Evolutionary conservation across 2,329 filamentous ascomycete species (phyloP).

Genomic region (Trichophyton equinum): DNA sequence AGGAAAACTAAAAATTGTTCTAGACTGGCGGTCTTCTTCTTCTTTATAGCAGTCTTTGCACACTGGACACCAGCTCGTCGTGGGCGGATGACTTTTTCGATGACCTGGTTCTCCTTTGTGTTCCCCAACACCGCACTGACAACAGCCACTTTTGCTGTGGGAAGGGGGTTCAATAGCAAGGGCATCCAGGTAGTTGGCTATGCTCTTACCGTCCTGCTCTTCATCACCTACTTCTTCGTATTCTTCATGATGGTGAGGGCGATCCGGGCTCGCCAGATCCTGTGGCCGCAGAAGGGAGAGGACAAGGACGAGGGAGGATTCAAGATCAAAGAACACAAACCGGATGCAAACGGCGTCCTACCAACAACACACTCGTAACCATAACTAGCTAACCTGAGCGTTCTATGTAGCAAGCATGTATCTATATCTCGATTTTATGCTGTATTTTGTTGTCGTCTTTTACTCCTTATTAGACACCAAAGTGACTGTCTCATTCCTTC

Average conservation of each 20-base stretch:
- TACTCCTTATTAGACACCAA: too few species aligned
- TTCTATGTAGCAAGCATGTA: background rate
- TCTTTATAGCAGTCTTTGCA: constrained; percentile 64
- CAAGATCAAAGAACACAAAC: constrained; percentile 25
- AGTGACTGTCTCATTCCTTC: too few species aligned
- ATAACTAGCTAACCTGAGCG: background rate
- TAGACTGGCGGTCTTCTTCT: constrained; percentile 68
- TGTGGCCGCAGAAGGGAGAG: constrained; percentile 64
- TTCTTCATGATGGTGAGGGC: constrained; percentile 58
- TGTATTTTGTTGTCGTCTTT: background rate
- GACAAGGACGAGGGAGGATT: constrained; percentile 52
- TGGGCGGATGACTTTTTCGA: constrained; percentile 58
- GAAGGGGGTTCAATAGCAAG: constrained; percentile 45
- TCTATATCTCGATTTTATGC: background rate
- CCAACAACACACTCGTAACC: background rate
- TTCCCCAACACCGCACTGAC: constrained; percentile 67
- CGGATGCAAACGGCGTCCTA: background rate
- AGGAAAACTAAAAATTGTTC: background rate
- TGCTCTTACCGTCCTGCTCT: constrained; percentile 51
- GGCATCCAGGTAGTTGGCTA: constrained; percentile 56
- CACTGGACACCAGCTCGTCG: constrained; percentile 54
- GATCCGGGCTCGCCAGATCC: constrained; percentile 52
- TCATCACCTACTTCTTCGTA: constrained; percentile 57
- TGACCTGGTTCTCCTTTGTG: constrained; percentile 77
- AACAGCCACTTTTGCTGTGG: constrained; percentile 61